Evolutionary conservation across 1,139 yeast species (phyloP).

Genomic region (Zygosaccharomyces pseudobailii): DNA sequence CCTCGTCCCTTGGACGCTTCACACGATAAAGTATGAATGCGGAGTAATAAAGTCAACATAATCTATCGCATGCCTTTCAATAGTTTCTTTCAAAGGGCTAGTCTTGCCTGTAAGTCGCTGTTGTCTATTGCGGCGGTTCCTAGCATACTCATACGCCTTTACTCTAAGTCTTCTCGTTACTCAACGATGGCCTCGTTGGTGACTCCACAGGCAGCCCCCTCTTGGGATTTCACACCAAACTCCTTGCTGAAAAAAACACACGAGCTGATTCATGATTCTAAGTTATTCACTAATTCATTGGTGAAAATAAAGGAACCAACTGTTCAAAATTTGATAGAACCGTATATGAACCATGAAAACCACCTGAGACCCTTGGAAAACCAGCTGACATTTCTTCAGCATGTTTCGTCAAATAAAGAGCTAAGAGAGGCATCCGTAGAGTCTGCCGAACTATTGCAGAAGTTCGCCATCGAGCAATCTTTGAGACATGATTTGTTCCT

Average conservation of each 20-base stretch:
- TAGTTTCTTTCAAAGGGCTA: not conserved
- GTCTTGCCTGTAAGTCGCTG: not conserved
- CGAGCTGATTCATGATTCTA: slow-evolving; percentile 43
- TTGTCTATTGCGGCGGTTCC: slow-evolving; percentile 10
- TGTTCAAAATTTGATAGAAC: slow-evolving; percentile 50
- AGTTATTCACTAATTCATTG: slow-evolving; percentile 43
- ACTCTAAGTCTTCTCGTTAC: not conserved
- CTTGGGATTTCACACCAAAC: slow-evolving; percentile 58
- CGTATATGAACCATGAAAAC: slow-evolving; percentile 49
- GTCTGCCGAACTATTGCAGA: slow-evolving; percentile 54
- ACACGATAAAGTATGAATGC: not conserved
- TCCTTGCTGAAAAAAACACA: slow-evolving; percentile 44
- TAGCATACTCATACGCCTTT: slow-evolving; percentile 6
- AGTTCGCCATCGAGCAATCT: slow-evolving; percentile 57
- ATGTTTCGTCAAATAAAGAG: slow-evolving; percentile 58
- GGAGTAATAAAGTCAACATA: not conserved
- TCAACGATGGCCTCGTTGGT: slow-evolving; percentile 9
- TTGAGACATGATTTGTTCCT: slow-evolving; percentile 64
- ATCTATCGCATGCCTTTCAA: not conserved
- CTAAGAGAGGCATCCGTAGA: slow-evolving; percentile 66
- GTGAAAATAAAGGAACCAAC: slow-evolving; percentile 49
- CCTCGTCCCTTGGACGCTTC: not conserved
- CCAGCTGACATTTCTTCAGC: slow-evolving; percentile 60
- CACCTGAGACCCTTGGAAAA: slow-evolving; percentile 40
- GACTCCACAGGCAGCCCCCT: slow-evolving; percentile 44